Base-by-base conservation (phyloP, 2,329 filamentous ascomycete genomes). In the Phaeosphaeriaceae sp. region DNA sequence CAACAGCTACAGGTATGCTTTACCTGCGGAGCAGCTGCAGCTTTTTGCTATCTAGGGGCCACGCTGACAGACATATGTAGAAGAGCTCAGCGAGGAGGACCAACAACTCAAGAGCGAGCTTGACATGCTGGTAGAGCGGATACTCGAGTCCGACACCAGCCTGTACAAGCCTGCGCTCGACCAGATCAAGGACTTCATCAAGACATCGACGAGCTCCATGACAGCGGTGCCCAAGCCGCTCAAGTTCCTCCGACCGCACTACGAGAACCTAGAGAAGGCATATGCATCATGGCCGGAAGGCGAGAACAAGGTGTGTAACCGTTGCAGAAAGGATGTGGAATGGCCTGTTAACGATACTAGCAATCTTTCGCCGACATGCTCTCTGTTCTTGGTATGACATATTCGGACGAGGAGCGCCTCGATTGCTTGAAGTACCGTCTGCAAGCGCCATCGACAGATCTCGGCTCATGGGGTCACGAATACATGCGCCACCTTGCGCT, bases 121-220 rank as follows among this genome's bases (percentile, higher is more conserved):
- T 62, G 95, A 99, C 68, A 96, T 98, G 93, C 87, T 99, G 52
- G 94, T 97, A 9, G 95, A 99, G 82, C 88, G 95, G 75, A 84
- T 99, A 85, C 91, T 91, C 79, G 95, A 98, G 83, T 85, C 90
- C 66, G 91, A 98, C 81, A 85, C 86, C 66, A 89, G 88, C 58
- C 90, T 98, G 68, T 97, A 98, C 84, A 94, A 93, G 78, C 88
- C 93, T 58, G 91, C 95, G 54, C 84, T 99, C 68, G 93, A 98
- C 80, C 91, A 93, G 68, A 97, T 99, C 88, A 98, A 97, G 84
- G 92, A 89, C 73, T 96, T 92, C 76, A 99, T 99, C 85, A 98
- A 97, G 84, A 99, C 95, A 55, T 97, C 95, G 59, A 99, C 95
- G 67, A 98, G 93, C 58, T 99, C 96, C 47, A 99, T 99, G 95